phyloP scores from a whole-genome alignment of 169 alveolate species.

The Theileria orientalis region DNA sequence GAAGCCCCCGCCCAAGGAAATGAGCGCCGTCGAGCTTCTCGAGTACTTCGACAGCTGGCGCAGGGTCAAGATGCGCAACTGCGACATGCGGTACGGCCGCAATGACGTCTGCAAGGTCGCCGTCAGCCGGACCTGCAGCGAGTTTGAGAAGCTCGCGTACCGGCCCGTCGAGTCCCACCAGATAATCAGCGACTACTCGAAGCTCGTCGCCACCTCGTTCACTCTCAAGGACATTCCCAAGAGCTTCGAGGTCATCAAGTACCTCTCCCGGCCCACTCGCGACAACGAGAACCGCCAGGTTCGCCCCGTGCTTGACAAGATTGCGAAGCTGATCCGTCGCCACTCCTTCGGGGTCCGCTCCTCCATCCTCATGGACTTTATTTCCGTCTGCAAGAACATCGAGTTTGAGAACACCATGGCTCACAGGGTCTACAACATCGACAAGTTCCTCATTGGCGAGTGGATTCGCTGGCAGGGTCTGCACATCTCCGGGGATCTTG shows the following conservation, averaged over 20 bases:
- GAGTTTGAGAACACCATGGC: slow-evolving; percentile 6
- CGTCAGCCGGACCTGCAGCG: neutral
- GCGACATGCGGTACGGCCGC: slow-evolving; percentile 5
- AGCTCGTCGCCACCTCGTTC: slow-evolving; percentile 3
- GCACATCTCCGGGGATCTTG: slow-evolving; percentile 12
- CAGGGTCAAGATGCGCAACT: neutral
- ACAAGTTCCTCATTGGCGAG: slow-evolving; percentile 26
- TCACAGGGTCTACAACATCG: neutral
- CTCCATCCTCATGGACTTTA: slow-evolving; percentile 1
- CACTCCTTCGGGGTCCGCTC: slow-evolving; percentile 6
- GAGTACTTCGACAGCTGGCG: neutral
- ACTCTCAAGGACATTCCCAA: slow-evolving; percentile 5
- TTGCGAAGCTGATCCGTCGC: neutral
- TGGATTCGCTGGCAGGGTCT: slow-evolving; percentile 42
- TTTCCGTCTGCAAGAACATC: slow-evolving; percentile 13
- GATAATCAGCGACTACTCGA: neutral
- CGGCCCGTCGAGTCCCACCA: neutral
- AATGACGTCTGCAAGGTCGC: slow-evolving; percentile 14
- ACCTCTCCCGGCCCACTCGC: neutral
- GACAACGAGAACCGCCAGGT: neutral
- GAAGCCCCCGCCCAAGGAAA: neutral
- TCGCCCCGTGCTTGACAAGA: neutral
- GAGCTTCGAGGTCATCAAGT: slow-evolving; percentile 2
- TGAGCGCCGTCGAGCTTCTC: neutral
- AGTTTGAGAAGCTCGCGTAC: neutral